Evolutionary conservation across 2,329 filamentous ascomycete species (phyloP), one percentile per base, ranked within the genome.

Genomic region (Fusarium goolgardi): DNA sequence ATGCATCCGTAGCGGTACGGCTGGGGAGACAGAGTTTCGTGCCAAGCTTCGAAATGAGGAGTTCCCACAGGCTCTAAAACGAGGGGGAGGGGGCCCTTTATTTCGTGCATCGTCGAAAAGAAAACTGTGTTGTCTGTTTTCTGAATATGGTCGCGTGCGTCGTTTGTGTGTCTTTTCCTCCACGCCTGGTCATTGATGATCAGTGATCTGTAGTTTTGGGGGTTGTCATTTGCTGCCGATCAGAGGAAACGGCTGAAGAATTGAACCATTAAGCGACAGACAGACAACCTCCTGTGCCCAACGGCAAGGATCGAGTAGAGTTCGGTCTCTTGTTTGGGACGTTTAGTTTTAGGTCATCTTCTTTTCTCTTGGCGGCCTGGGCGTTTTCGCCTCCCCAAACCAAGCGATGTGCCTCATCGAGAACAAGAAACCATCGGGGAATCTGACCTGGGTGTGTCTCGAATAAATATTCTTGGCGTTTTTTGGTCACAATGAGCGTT

Each of bases 111-210:
- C 31, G 54, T 11, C 23, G 23, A 41, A n/a, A 27, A 2, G 10
- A 4, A 20, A 20, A 45, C n/a, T 11, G 27, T 12, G 7, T 31
- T 31, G 23, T 43, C 59, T 62, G 12, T 43, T 56, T 50, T 59
- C 59, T 67, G 45, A 43, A 65, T 55, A 15, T 68, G 64, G 65
- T 68, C 59, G 60, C 59, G 64, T 67, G 65, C 64, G 61, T 60
- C 35, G 18, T 54, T 21, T 55, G 23, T 59, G 25, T 40, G 9
- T 29, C 27, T 29, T 44, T 18, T 49, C 46, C 46, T 32, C 29
- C 32, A 27, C 21, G 49, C 23, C 15, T n/a, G 23, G 13, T 9
- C 13, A 47, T 53, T 63, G 64, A 50, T 20, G 35, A 58, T 20
- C 18, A 20, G 53, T 23, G 40, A 53, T 16, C 16, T 27, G 4